These are phyloP conservation scores for Jatropha podagrica DNA, from an alignment of 441 rosid genomes.

Conservation along the genomic window DNA sequence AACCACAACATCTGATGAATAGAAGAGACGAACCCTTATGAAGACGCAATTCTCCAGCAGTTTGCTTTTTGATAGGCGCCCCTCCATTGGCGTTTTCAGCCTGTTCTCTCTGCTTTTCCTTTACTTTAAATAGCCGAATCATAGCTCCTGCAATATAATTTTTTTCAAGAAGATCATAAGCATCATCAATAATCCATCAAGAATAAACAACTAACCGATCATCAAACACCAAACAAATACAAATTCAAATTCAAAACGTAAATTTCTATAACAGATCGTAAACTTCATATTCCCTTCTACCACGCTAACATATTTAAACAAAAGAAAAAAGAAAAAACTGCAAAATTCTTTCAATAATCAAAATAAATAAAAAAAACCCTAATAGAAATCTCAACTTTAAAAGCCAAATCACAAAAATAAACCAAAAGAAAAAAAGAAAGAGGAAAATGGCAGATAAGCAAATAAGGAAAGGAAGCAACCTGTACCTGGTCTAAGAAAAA, in stretches of 20 bases:
- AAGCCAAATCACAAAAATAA: background rate
- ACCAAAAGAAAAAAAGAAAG: background rate
- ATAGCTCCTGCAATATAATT: conserved; percentile 42
- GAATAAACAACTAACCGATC: background rate
- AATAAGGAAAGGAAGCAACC: background rate
- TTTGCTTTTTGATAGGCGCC: conserved; percentile 67
- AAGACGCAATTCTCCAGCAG: conserved; percentile 94
- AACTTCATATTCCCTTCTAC: background rate
- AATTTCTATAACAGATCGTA: conserved; percentile 9
- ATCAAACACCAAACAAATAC: background rate
- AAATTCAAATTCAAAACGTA: background rate
- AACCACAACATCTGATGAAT: background rate
- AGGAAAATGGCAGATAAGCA: background rate
- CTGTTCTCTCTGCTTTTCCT: conserved; percentile 87
- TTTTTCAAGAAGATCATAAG: background rate
- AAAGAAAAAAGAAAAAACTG: background rate
- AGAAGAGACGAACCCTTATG: conserved; percentile 60
- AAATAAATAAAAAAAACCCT: conserved; percentile 2
- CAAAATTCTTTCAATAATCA: background rate
- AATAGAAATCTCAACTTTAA: conserved; percentile 6
- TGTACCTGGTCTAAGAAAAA: conserved; percentile 8
- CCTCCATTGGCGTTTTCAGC: conserved; percentile 77
- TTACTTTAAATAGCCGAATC: conserved; percentile 93
- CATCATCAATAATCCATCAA: conserved; percentile 3
- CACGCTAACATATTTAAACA: no score